Percentiles rank a stretch among this genome's conserved stretches.
These are phyloP conservation scores for Trichosporon inkin DNA, from an alignment of 1,284 basidiomycete genomes.

Conservation along the genomic window DNA sequence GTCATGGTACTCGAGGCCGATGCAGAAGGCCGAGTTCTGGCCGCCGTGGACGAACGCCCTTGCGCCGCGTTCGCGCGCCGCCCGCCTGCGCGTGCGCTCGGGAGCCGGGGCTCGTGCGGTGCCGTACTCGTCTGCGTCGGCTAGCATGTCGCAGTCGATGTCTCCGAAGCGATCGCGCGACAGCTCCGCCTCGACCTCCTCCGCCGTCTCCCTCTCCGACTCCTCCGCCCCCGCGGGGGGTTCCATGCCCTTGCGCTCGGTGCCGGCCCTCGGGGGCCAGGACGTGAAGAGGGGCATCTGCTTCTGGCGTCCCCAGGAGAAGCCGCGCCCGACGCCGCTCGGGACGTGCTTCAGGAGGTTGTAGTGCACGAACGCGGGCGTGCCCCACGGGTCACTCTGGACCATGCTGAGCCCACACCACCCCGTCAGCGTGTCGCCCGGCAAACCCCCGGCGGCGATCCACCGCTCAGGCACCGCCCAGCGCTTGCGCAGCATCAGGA, in stretches of 20 bases:
- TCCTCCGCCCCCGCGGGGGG: constrained; percentile 15
- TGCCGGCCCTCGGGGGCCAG: constrained; percentile 33
- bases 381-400: constrained; percentile 52
- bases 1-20: constrained; percentile 44
- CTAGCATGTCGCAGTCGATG: constrained; percentile 53
- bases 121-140: constrained; percentile 50
- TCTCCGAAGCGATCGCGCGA: constrained; percentile 39
- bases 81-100: constrained; percentile 43
- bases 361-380: constrained; percentile 53
- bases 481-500: constrained; percentile 53
- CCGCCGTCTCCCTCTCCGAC: too few relatives aligned
- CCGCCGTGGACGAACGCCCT: constrained; percentile 47
- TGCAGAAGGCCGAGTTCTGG: constrained; percentile 32
- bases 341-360: constrained; percentile 53
- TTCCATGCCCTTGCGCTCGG: constrained; percentile 35
- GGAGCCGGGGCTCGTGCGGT: constrained; percentile 40
- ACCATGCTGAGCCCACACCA: constrained; percentile 53
- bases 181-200: too few relatives aligned
- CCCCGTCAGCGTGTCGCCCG: constrained; percentile 42
- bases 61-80: constrained; percentile 47
- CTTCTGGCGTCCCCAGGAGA: constrained; percentile 50
- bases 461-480: constrained; percentile 55
- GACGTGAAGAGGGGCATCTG: constrained; percentile 45
- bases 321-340: constrained; percentile 44
- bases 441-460: constrained; percentile 50